A percentile compares a stretch with the other conserved stretches of the same genome.
These are phyloP conservation scores for Pyricularia grisea DNA, from an alignment of 2,329 filamentous ascomycete genomes.

Conservation along the genomic window DNA sequence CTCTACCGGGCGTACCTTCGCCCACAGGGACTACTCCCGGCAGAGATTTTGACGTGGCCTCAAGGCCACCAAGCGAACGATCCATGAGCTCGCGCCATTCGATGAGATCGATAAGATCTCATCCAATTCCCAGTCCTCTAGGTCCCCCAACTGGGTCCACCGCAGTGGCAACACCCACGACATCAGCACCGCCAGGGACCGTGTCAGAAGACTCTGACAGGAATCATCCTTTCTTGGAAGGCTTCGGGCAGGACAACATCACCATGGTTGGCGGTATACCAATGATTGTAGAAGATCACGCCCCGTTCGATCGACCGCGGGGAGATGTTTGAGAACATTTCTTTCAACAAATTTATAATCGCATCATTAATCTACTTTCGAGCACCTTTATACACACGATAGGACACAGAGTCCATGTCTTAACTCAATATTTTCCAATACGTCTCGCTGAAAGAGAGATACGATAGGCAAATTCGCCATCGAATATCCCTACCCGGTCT, in stretches of 20 bases:
- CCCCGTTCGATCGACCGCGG: neutral
- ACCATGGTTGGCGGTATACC: neutral
- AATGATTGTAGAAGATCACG: constrained; percentile 3
- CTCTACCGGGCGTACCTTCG: neutral
- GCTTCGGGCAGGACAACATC: neutral
- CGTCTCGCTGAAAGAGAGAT: neutral
- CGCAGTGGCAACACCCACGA: neutral
- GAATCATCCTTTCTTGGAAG: neutral
- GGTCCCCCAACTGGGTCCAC: neutral
- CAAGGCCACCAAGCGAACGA: neutral
- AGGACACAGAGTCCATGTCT: neutral
- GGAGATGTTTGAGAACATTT: neutral
- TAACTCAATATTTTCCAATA: neutral
- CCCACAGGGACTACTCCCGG: neutral
- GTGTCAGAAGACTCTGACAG: neutral
- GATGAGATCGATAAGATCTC: neutral
- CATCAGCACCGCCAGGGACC: neutral
- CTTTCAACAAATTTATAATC: neutral
- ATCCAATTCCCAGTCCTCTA: neutral
- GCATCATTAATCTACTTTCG: neutral
- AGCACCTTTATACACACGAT: neutral
- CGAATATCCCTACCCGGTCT: neutral
- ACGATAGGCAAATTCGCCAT: neutral
- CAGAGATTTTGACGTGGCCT: neutral
- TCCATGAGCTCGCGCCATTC: neutral